Evolutionary conservation across 306 rosid species (phyloP), one percentile per base, ranked within the genome.

Genomic region (Dryas drummondii): DNA sequence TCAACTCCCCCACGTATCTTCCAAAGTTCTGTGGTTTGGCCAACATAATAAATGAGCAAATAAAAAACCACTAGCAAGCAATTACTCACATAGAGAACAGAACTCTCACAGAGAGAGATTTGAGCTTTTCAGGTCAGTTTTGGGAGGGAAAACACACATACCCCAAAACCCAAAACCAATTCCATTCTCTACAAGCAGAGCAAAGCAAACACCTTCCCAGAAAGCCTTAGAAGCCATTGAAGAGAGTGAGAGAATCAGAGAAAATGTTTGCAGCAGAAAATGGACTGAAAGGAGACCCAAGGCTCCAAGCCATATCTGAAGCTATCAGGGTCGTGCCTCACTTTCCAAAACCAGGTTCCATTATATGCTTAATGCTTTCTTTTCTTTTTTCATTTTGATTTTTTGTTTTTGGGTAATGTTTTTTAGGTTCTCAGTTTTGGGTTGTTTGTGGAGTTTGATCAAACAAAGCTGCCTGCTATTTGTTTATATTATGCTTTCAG

Each of bases 271-370:
- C 99, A 0, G 91, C 86, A 51, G 97, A 96, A 79, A 96, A 96
- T 84, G 99, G 99, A 41, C 87, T 96, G 0, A 90, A 84, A 76
- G 99, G 99, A 55, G 99, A 96, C 91, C 99, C 99, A 2, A 88
- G 98, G 84, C 88, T 96, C 40, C 92, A 89, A 85, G 92, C 87
- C 49, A 96, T 92, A 46, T 87, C 96, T 7, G 84, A 89, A 80
- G 91, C 98, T 78, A 96, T 96, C 76, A 85, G 93, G 86, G 99
- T 96, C 3, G 92, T 96, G 13, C 99, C 99, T 80, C 91, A 96
- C 93, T 96, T 96, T 72, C 99, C 98, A 16, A 92, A 92, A 77
- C 89, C 79, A 82, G 89, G 99, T 93, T 50, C 51, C 32, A 7
- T 60, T n/a, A 53, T 44, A 52, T 2, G 32, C 46, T 9, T 22